Base-by-base conservation (phyloP, 1,139 yeast species). In the Hansenula anomala region DNA sequence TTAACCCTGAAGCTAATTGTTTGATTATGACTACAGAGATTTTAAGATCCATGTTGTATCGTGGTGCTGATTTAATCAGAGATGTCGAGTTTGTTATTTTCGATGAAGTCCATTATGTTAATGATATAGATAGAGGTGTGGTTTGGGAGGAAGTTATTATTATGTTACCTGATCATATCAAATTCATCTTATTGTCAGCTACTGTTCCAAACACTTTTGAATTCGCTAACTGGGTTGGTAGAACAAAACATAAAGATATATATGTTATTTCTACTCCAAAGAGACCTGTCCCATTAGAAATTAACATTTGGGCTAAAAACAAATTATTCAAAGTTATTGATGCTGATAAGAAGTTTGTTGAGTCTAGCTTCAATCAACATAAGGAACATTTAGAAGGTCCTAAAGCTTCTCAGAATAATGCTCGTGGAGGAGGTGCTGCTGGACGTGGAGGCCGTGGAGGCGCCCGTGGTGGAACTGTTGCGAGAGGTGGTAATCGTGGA, bases 91-190 rank as follows among this genome's bases (percentile, higher is more conserved):
- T 92, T 73, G 97, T 92, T 19, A 87, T 92, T 33, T 92, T 92
- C 57, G 99, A 92, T 64, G 99, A 92, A 61, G 97, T 92, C 4
- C 99, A 92, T 63, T 92, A 92, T 58, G 96, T 92, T 55, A 89
- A 92, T 56, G 99, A 92, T 65, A 85, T 87, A 42, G 96, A 89
- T 55, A 77, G 99, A 60, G 99, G 99, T 57, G 98, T 92, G 26
- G 99, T 92, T 7, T 92, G 99, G 99, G 99, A 92, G 64, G 99
- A 92, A 61, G 96, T 94, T 9, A 92, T 92, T 45, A 92, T 92
- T 49, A 80, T 92, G 88, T 69, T 92, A 33, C 99, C 99, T 1
- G 97, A 90, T 48, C 95, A 90, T 61, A 95, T 92, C 38, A 89
- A 87, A 52, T 85, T 85, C 55, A 88, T 90, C 44, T 68, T 90